These are phyloP conservation scores for Lachancea kluyveri DNA, from an alignment of 805 yeast species.

Conservation along the genomic window DNA sequence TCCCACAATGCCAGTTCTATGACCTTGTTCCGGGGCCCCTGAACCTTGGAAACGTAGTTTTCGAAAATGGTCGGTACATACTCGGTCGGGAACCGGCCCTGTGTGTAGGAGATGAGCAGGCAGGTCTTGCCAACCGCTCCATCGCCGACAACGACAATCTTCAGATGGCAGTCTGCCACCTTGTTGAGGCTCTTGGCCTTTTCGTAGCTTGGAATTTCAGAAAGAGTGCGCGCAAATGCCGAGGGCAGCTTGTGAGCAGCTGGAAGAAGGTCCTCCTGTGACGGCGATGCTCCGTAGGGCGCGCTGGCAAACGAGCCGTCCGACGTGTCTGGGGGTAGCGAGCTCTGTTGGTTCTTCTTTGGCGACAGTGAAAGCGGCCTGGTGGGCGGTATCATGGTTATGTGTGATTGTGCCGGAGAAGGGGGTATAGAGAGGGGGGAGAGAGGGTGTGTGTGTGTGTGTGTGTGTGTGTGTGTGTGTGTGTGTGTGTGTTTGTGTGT, in stretches of 20 bases:
- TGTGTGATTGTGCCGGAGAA: too few species aligned
- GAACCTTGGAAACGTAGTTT: slow-evolving; percentile 58
- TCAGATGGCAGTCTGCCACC: slow-evolving; percentile 36
- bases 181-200: slow-evolving; percentile 18
- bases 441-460: too few species aligned
- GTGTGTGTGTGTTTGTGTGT: too few species aligned
- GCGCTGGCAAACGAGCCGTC: slow-evolving; percentile 1
- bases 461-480: too few species aligned
- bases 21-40: slow-evolving; percentile 40
- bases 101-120: slow-evolving; percentile 56
- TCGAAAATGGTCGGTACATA: slow-evolving; percentile 84
- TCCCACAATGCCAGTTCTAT: slow-evolving; percentile 79
- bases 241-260: slow-evolving; percentile 13
- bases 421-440: too few species aligned
- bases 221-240: slow-evolving; percentile 20
- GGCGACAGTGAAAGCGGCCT: slow-evolving; percentile 4
- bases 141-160: slow-evolving; percentile 81
- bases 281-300: neutral
- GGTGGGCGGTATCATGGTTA: slow-evolving; percentile 1
- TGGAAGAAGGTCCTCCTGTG: neutral
- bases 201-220: slow-evolving; percentile 25
- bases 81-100: slow-evolving; percentile 60
- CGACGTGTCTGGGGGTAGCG: neutral
- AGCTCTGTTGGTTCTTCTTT: slow-evolving; percentile 1
- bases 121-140: slow-evolving; percentile 92